phyloP scores from a whole-genome alignment of 202 grass and related monocot species.

The Sporobolus alterniflorus region DNA sequence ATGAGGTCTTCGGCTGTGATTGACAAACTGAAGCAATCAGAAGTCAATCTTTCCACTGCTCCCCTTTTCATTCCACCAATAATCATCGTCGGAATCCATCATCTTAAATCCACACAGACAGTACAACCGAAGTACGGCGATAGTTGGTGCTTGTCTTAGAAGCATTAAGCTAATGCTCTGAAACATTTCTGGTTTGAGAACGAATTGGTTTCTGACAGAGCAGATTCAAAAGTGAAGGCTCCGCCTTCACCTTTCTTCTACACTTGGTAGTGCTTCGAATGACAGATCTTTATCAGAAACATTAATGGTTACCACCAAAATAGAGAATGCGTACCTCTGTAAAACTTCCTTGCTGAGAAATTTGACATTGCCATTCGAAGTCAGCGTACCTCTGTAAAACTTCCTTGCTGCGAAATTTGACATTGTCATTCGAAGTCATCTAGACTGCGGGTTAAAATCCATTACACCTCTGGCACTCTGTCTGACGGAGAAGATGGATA shows the following conservation, averaged over 20 bases:
- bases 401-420: background rate
- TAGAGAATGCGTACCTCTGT: background rate
- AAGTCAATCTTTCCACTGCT: background rate
- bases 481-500: background rate
- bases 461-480: background rate
- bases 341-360: background rate
- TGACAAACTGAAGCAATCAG: slow-evolving; percentile 35
- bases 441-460: background rate
- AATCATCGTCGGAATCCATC: slow-evolving; percentile 12
- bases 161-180: background rate
- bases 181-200: background rate
- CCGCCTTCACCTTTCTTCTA: background rate
- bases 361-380: background rate
- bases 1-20: slow-evolving; percentile 9
- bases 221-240: background rate
- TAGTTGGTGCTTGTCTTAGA: background rate
- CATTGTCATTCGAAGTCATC: background rate
- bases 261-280: background rate
- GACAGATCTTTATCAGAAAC: background rate
- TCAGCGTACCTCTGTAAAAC: background rate
- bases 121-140: slow-evolving; percentile 3
- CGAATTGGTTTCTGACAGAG: background rate
- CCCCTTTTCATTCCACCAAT: background rate
- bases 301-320: background rate
- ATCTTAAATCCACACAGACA: background rate